These are phyloP conservation scores for Toxicodendron radicans DNA, from an alignment of 345 rosid genomes.

Conservation along the genomic window DNA sequence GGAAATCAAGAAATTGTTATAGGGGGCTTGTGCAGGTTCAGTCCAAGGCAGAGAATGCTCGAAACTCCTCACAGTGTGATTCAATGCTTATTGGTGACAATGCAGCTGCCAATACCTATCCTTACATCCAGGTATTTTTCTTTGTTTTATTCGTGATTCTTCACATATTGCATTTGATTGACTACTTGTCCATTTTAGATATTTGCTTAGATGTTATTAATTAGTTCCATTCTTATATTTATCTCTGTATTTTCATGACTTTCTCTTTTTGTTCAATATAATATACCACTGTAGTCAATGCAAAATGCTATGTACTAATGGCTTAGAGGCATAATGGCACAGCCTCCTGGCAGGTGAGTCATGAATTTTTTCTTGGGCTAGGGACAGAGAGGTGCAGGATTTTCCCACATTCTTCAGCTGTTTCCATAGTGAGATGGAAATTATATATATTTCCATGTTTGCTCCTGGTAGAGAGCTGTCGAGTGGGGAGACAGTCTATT, in stretches of 20 bases:
- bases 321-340: not conserved
- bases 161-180: not conserved
- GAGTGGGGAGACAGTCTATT: not conserved
- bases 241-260: conserved; percentile 10
- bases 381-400: not conserved
- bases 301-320: not conserved
- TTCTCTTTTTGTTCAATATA: not conserved
- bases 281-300: not conserved
- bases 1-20: conserved; percentile 80
- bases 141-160: conserved; percentile 1
- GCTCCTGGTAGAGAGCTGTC: not conserved
- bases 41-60: conserved; percentile 92
- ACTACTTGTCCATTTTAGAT: not conserved
- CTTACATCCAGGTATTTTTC: conserved; percentile 80
- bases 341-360: not conserved
- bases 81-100: conserved; percentile 94
- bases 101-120: conserved; percentile 97
- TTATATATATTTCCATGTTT: not conserved
- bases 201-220: not conserved
- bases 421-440: not conserved
- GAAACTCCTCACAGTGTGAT: conserved; percentile 87
- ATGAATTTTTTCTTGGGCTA: not conserved
- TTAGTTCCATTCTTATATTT: not conserved
- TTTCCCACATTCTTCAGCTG: not conserved
- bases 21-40: conserved; percentile 95